These are phyloP conservation scores for Hygrophoropsis aurantiaca DNA, from an alignment of 768 basidiomycete genomes.

Conservation along the genomic window DNA sequence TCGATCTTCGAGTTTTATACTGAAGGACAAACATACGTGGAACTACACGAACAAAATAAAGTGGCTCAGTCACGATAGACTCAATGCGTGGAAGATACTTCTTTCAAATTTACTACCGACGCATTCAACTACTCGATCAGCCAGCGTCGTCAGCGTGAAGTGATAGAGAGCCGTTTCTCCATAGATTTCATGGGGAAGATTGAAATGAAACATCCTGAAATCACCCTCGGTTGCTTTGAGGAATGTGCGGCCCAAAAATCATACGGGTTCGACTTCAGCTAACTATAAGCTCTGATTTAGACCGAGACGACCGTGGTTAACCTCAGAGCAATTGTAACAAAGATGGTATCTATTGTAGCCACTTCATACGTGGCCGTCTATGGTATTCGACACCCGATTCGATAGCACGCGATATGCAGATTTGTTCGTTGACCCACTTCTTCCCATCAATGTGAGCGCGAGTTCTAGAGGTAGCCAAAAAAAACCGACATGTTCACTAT, in stretches of 20 bases:
- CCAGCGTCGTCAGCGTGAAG: constrained; percentile 57
- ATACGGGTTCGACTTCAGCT: no score
- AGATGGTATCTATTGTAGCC: no score
- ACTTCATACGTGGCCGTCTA: no score
- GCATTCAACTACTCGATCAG: constrained; percentile 76
- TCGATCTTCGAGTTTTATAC: constrained; percentile 79
- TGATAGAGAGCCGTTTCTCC: constrained; percentile 80
- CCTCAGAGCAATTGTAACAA: no score
- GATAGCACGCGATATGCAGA: no score
- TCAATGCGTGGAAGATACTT: constrained; percentile 59
- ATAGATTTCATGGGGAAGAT: constrained; percentile 84
- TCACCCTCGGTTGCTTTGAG: constrained; percentile 75
- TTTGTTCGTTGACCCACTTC: no score
- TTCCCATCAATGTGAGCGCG: no score
- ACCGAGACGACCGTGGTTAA: no score
- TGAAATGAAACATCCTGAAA: constrained; percentile 76
- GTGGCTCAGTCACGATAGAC: constrained; percentile 50
- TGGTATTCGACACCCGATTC: no score
- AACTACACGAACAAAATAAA: constrained; percentile 60
- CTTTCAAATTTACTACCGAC: constrained; percentile 79
- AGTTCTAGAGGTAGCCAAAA: no score
- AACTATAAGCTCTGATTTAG: no score
- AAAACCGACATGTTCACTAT: no score
- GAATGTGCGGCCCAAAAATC: constrained; percentile 73
- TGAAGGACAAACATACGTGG: constrained; percentile 66